phyloP scores from a whole-genome alignment of 305 asterid genomes.

The Lippia alba region DNA sequence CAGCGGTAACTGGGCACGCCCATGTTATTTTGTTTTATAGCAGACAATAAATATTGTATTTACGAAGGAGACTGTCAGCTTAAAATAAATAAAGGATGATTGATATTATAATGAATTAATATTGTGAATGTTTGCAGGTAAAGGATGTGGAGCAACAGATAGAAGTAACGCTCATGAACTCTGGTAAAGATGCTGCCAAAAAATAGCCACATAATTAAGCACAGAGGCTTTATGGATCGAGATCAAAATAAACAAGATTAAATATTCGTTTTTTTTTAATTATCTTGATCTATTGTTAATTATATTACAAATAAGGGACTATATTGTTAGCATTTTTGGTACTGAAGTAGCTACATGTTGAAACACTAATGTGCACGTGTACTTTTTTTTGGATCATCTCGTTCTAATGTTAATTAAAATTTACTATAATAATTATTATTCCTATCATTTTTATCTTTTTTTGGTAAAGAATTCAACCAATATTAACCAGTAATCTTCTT shows the following conservation, averaged over 20 bases:
- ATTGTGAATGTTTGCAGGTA: constrained; percentile 32
- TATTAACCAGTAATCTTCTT: too few relatives aligned
- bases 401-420: too few relatives aligned
- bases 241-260: neutral
- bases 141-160: constrained; percentile 42
- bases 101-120: too few relatives aligned
- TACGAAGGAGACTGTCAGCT: too few relatives aligned
- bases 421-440: too few relatives aligned
- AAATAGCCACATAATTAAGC: constrained; percentile 21
- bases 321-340: neutral
- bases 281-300: neutral
- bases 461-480: too few relatives aligned
- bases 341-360: neutral
- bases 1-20: too few relatives aligned
- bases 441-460: too few relatives aligned
- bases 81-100: neutral
- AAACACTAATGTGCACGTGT: neutral
- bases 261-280: neutral
- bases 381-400: neutral
- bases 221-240: neutral
- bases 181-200: constrained; percentile 20
- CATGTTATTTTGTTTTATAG: too few relatives aligned
- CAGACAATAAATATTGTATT: too few relatives aligned
- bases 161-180: constrained; percentile 27
- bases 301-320: neutral